Evolutionary conservation across 2,329 filamentous ascomycete genomes (phyloP), one percentile per base, ranked within the genome.

Genomic region (Fusarium heterosporum): DNA sequence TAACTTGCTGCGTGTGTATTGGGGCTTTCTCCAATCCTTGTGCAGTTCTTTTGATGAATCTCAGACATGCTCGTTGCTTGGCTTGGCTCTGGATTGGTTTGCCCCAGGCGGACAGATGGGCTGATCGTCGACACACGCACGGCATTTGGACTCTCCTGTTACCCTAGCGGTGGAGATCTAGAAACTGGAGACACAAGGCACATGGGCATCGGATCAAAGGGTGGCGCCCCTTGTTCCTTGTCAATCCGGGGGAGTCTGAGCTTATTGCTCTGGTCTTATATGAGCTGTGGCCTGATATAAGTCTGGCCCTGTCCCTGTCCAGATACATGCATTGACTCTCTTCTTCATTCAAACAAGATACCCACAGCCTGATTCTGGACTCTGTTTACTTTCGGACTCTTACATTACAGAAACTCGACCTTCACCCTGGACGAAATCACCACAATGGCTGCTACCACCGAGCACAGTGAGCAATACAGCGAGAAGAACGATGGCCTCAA

Each of bases 111-210:
- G 68, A 71, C 68, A 69, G 68, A 42, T 61, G 69, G 68, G 61
- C 64, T 55, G 55, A 70, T 69, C 68, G 36, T 52, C 55, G 36
- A 53, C 40, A 40, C 53, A 49, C 42, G 16, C 34, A 36, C 34
- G 34, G 34, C 34, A 49, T 40, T 43, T 54, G n/a, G 46, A 39
- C 45, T 47, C 46, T 73, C 66, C 70, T 56, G 58, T 69, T 52
- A 57, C 56, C 71, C 69, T 72, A 73, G 67, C 57, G 64, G 70
- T 73, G 70, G 67, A 68, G 69, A 70, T 73, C 70, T 64, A 61
- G 46, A 48, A 52, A 55, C 51, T 66, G 64, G 61, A 61, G 61
- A 51, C 53, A 61, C 22, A 52, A 36, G 52, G 56, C 40, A 49
- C 26, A 39, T 59, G 55, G 58, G 62, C 50, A 46, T 60, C 71